A percentile compares a stretch with the other conserved stretches of the same genome.
phyloP scores from a whole-genome alignment of 257 asterid species.

The Solanum megistacrolobum region DNA sequence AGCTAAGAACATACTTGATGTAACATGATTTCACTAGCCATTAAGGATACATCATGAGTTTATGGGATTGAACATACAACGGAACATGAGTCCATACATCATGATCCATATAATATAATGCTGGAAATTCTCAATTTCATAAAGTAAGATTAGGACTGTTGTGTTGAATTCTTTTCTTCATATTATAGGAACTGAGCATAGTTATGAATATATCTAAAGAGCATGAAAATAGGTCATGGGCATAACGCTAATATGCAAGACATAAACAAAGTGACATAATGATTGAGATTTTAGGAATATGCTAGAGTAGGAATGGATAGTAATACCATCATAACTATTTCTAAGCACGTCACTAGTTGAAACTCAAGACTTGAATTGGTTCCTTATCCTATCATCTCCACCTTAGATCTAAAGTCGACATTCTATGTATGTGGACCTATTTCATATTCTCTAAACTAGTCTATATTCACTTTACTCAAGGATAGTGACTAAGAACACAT shows the following conservation, averaged over 20 bases:
- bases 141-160: too few species aligned
- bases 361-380: background rate
- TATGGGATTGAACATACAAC: too few species aligned
- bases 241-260: background rate
- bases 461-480: background rate
- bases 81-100: too few species aligned
- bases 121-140: too few species aligned
- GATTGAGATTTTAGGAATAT: background rate
- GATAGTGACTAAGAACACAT: background rate
- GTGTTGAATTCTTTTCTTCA: too few species aligned
- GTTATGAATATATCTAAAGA: too few species aligned
- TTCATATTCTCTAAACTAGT: background rate
- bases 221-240: too few species aligned
- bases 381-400: background rate
- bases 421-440: background rate
- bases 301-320: background rate
- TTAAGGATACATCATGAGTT: too few species aligned
- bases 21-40: too few species aligned
- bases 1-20: too few species aligned
- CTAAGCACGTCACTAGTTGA: background rate
- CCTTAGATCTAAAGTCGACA: background rate
- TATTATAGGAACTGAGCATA: too few species aligned
- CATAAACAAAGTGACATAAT: background rate
- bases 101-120: too few species aligned
- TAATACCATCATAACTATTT: background rate